Evolutionary conservation across 2,329 filamentous ascomycete species (phyloP), one percentile per base, ranked within the genome.

Genomic region (Lasiodiplodia citricola): DNA sequence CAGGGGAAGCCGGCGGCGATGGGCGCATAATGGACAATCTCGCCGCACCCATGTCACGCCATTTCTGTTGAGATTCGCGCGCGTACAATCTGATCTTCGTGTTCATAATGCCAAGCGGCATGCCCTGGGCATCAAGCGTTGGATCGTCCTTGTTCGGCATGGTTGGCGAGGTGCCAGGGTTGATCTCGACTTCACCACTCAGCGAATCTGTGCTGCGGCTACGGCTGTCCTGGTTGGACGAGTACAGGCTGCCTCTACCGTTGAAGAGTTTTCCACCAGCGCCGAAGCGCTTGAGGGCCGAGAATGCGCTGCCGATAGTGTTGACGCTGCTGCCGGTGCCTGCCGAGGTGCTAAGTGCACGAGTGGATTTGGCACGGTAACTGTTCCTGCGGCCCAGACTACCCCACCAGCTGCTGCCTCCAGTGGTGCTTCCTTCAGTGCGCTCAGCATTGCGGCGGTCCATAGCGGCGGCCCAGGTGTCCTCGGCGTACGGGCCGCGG

Each of bases 41-140:
- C 70, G 94, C 96, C 73, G 92, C 90, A 72, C 96, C 95, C 83
- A 94, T 90, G 77, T 98, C 94, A 70, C 93, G 90, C 96, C 96
- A 99, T 77, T 95, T 95, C 14, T 88, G 84, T 1, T 87, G 84
- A 11, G 83, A 84, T 70, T 94, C 91, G 62, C 95, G 90, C 60
- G 92, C 85, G 78, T 98, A 97, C 14, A 98, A 87, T 44, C 94
- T 87, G 73, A 97, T 92, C 73, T 94, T 94, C 64, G 95, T 89
- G 74, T 96, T 94, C 67, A 90, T 90, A 68, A 93, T 89, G 66
- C 90, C 91, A 25, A 90, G 80, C 23, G 89, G 86, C 23, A 84
- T 85, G 66, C 55, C 55, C 14, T 77, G 75, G 1, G 71, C 70
- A 21, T 77, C 76, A 35, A 74, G 72, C 18, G 67, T 69, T 6